These are phyloP conservation scores for Penicillium brevicompactum DNA, from an alignment of 2,329 filamentous ascomycete genomes.

Conservation along the genomic window DNA sequence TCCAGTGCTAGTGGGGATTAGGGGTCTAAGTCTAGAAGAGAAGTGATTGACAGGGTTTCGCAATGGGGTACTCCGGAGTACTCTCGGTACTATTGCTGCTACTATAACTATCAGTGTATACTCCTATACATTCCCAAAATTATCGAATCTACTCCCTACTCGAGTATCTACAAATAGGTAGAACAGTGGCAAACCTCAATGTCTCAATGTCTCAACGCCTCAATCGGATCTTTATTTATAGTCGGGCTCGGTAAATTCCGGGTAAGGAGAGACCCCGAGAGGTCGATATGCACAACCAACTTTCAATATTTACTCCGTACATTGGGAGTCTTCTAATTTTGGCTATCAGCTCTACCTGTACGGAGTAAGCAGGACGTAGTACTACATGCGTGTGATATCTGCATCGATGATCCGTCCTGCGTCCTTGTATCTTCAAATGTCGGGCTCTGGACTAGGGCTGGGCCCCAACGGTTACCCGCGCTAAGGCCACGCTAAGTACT, in stretches of 20 bases:
- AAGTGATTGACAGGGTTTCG: constrained; percentile 12
- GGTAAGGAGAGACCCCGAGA: background rate
- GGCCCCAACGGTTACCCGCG: background rate
- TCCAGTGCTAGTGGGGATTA: background rate
- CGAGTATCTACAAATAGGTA: background rate
- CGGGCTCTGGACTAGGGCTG: background rate
- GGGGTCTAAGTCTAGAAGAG: constrained; percentile 5
- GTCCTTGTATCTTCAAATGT: too few relatives aligned
- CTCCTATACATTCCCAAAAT: too few relatives aligned
- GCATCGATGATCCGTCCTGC: background rate
- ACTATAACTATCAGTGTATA: background rate
- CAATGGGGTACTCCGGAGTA: background rate
- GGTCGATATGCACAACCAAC: background rate
- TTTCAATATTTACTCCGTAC: background rate
- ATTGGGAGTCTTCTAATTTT: background rate
- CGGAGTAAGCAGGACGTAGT: too few relatives aligned
- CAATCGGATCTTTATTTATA: constrained; percentile 3
- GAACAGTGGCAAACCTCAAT: background rate
- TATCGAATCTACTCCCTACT: too few relatives aligned
- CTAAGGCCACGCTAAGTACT: background rate
- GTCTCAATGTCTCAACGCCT: constrained; percentile 5
- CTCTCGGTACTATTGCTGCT: background rate
- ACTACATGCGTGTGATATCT: background rate
- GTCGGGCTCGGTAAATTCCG: constrained; percentile 4
- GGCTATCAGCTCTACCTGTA: too few relatives aligned